A percentile compares a stretch with the other conserved stretches of the same genome.
phyloP scores from a whole-genome alignment of 169 alveolate species.

The Plasmodium sp. region DNA sequence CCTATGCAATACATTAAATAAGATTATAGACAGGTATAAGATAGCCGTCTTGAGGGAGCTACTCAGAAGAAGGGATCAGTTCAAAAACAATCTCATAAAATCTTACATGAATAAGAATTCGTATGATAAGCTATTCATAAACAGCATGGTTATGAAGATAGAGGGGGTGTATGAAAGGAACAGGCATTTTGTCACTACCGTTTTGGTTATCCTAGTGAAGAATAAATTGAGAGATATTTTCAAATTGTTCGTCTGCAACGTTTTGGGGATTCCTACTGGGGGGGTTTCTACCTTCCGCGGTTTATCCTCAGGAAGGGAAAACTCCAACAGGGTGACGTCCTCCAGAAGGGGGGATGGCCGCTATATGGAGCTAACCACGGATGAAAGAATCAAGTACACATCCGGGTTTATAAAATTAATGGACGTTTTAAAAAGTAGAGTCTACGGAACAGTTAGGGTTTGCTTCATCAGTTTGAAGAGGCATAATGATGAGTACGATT shows the following conservation, averaged over 20 bases:
- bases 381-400: neutral
- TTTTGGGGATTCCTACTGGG: neutral
- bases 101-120: constrained; percentile 7
- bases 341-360: neutral
- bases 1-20: constrained; percentile 30
- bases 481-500: neutral
- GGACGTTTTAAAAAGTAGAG: neutral
- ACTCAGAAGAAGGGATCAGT: constrained; percentile 23
- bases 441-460: neutral
- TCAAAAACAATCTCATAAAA: constrained; percentile 24
- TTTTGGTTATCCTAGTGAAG: constrained; percentile 34
- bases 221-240: constrained; percentile 11
- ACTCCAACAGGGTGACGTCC: neutral
- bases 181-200: neutral
- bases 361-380: neutral
- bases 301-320: neutral
- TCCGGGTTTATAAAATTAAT: constrained; percentile 12
- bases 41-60: constrained; percentile 14
- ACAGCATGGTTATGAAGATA: constrained; percentile 12
- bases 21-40: constrained; percentile 28
- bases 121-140: constrained; percentile 11
- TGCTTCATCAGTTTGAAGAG: neutral
- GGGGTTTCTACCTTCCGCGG: neutral
- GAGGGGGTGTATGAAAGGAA: constrained; percentile 21
- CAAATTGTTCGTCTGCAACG: neutral